Base-by-base conservation (phyloP, 345 rosid genomes). In the Nasturtium officinale region DNA sequence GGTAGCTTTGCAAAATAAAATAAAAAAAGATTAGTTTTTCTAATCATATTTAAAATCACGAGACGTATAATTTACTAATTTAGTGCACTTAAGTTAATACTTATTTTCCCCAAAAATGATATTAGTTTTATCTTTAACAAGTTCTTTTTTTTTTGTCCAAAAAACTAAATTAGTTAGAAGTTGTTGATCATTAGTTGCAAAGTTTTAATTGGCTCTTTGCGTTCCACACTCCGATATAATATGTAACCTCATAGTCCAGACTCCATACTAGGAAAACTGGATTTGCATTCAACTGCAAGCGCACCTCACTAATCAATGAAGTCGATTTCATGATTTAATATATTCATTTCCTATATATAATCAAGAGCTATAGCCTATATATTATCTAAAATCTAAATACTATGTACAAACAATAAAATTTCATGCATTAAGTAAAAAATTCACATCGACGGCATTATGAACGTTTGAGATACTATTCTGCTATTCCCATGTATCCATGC, bases 1-100 rank as follows among this genome's bases (percentile, higher is more conserved):
- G 43, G n/a, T 52, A 51, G 28, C 33, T 61, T 71, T 61, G 53
- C 45, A 29, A 40, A 40, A 40, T 28, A 3, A 23, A 30, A 30
- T 28, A 1, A 23, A 35, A 35, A 42, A 48, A 6, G 16, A 30
- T 10, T 33, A 57, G 18, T 42, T 53, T 15, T 54, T 62, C 38
- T 54, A 64, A 64, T 64, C 57, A 64, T 33, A 54, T 64, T 64
- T 55, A 8, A 55, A 64, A 73, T 71, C 59, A 73, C 50, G 42
- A 73, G 4, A 21, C 17, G 20, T 21, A 54, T 54, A 4, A 73
- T 42, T 30, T 13, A 43, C 3, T 18, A 23, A 42, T 33, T 16
- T 47, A 16, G 20, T 57, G 46, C 37, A 46, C 55, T 40, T 54
- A 17, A 38, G 38, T 16, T 53, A 52, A 15, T 13, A 42, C 7